Conservation (phyloP, 108 stramenopile species). For the Skeletonema menzelii region DNA sequence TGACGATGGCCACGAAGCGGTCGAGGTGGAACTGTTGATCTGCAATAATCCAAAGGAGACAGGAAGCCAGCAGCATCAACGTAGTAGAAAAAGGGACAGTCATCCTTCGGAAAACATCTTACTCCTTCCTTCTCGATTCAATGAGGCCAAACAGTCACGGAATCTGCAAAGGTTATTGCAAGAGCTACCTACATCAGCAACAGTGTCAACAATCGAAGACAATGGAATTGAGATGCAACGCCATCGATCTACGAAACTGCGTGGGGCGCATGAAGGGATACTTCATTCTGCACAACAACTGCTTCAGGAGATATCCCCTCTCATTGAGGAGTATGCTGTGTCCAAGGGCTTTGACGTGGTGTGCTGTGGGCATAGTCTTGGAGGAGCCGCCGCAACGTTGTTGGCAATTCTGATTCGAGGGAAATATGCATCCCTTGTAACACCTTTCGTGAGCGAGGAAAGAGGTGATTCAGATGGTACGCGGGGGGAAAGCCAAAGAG, state of each 20-base stretch:
- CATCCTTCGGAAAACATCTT: slow-evolving; percentile 18
- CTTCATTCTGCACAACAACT: slow-evolving; percentile 47
- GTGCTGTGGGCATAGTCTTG: slow-evolving; percentile 66
- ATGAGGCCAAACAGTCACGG: neutral
- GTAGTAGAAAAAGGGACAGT: slow-evolving; percentile 1
- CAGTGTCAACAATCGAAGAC: slow-evolving; percentile 15
- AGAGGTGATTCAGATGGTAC: neutral
- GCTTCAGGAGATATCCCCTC: slow-evolving; percentile 39
- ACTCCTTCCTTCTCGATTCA: slow-evolving; percentile 9
- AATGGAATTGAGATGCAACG: slow-evolving; percentile 43
- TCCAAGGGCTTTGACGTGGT: slow-evolving; percentile 48
- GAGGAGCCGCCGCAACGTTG: slow-evolving; percentile 59
- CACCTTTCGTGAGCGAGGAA: neutral
- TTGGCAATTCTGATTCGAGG: slow-evolving; percentile 59
- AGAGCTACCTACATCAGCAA: neutral
- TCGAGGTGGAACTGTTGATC: neutral
- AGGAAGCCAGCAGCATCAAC: slow-evolving; percentile 5
- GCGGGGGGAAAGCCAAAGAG: neutral
- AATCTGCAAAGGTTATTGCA: neutral
- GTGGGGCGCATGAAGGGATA: slow-evolving; percentile 48
- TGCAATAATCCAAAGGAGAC: neutral
- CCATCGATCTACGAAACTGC: slow-evolving; percentile 33
- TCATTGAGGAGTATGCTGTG: slow-evolving; percentile 46
- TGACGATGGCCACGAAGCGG: neutral
- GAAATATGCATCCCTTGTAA: slow-evolving; percentile 47